phyloP scores from a whole-genome alignment of 352 stramenopile species.

The Phytopythium chamaehyphon region DNA sequence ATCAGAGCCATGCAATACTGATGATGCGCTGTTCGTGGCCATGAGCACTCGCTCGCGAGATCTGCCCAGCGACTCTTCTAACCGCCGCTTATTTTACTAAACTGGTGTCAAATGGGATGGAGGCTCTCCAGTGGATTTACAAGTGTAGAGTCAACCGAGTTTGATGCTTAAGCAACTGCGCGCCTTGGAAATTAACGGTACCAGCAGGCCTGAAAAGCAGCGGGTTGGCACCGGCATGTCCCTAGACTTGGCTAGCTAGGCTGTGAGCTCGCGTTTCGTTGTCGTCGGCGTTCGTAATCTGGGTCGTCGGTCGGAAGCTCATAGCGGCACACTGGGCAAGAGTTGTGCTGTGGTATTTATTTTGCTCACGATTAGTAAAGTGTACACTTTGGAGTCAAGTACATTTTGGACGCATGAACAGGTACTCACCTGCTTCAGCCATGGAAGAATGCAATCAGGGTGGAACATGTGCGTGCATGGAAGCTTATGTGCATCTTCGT shows the following conservation, averaged over 20 bases:
- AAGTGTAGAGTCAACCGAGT: no score
- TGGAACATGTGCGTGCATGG: conserved; percentile 80
- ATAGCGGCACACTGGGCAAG: conserved; percentile 80
- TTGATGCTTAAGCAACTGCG: no score
- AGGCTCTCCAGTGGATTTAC: no score
- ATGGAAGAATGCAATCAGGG: conserved; percentile 83
- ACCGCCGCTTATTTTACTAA: no score
- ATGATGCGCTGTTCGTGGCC: no score
- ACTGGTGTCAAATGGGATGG: no score
- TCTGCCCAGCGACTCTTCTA: no score
- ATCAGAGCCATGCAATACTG: neutral
- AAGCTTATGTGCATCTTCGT: conserved; percentile 69
- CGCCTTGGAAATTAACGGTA: no score
- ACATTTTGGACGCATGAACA: no score
- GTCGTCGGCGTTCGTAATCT: conserved; percentile 71
- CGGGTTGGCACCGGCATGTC: neutral
- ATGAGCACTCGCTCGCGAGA: no score
- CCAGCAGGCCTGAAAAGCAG: neutral
- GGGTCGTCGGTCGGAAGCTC: conserved; percentile 81
- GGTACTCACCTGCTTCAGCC: conserved; percentile 58
- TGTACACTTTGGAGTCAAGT: no score
- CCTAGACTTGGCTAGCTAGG: neutral
- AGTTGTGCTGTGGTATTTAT: conserved; percentile 76
- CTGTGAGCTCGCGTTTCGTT: neutral
- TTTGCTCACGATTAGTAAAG: neutral